Evolutionary conservation across 805 yeast species (phyloP).

Genomic region (Spathaspora sp.): DNA sequence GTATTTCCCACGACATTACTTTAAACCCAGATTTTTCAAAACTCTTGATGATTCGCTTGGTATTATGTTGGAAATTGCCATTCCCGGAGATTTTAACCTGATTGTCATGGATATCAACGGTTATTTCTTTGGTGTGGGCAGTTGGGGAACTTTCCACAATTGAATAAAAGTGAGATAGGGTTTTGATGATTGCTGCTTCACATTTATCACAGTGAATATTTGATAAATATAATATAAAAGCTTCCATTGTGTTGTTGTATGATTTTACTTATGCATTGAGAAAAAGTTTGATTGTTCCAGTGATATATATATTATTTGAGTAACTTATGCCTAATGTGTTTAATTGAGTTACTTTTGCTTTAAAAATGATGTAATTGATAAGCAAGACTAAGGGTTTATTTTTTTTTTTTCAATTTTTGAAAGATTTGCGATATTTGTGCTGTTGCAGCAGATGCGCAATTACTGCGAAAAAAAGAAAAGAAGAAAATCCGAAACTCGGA

Average conservation of each 20-base stretch:
- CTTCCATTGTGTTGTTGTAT: slow-evolving; percentile 1
- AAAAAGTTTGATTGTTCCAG: not conserved
- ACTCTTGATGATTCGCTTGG: slow-evolving; percentile 20
- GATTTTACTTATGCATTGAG: not conserved
- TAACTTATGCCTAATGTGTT: not conserved
- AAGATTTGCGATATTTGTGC: not conserved
- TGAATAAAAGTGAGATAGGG: slow-evolving; percentile 17
- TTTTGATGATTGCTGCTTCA: slow-evolving; percentile 30
- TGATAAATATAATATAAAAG: slow-evolving; percentile 23
- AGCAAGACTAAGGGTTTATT: not conserved
- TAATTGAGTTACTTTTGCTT: not conserved
- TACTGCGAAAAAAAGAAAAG: not conserved
- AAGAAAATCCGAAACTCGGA: not conserved
- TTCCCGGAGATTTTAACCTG: slow-evolving; percentile 22
- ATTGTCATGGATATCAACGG: slow-evolving; percentile 17
- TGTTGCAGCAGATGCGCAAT: not conserved
- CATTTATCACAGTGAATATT: slow-evolving; percentile 60
- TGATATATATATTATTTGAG: not conserved
- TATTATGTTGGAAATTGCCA: slow-evolving; percentile 4
- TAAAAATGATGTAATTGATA: not conserved
- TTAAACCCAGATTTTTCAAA: slow-evolving; percentile 37
- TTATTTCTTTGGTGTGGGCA: slow-evolving; percentile 4
- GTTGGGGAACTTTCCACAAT: slow-evolving; percentile 3
- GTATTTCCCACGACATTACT: slow-evolving; percentile 31
- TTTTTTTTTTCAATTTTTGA: too few species aligned